Evolutionary conservation across 1,284 basidiomycete genomes (phyloP).

Genomic region (Ceratobasidium sp.): DNA sequence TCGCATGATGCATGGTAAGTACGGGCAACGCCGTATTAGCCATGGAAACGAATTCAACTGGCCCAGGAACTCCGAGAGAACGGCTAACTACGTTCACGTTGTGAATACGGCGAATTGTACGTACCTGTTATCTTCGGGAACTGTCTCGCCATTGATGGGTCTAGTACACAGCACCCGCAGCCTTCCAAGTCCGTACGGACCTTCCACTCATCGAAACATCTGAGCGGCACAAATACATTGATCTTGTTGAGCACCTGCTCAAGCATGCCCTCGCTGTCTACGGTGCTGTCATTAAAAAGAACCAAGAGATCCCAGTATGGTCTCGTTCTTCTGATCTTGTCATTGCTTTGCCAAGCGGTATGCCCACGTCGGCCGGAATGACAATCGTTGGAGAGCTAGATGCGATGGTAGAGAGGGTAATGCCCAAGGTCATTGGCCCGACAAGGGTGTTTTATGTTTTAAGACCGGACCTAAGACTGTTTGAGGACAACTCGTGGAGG

Average conservation of each 20-base stretch:
- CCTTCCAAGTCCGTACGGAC: constrained; percentile 12
- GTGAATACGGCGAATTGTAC: not conserved
- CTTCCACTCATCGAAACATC: constrained; percentile 1
- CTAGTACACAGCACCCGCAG: constrained; percentile 1
- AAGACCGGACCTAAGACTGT: constrained; percentile 10
- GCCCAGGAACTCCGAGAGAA: constrained; percentile 1
- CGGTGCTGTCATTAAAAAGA: not conserved
- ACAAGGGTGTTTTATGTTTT: not conserved
- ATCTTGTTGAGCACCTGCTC: constrained; percentile 18
- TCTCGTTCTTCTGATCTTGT: constrained; percentile 1
- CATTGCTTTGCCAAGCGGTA: constrained; percentile 13
- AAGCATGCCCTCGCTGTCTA: constrained; percentile 16
- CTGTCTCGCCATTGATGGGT: not conserved
- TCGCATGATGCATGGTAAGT: constrained; percentile 17
- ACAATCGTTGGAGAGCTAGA: constrained; percentile 8
- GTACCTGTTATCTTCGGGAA: not conserved
- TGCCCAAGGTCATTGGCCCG: constrained; percentile 17
- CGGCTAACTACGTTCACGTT: not conserved
- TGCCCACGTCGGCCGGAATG: constrained; percentile 22
- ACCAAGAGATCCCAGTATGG: constrained; percentile 7
- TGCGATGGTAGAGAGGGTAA: not conserved
- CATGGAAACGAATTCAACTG: not conserved
- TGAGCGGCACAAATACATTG: constrained; percentile 11
- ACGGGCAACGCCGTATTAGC: not conserved
- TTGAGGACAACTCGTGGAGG: constrained; percentile 21